phyloP scores from a whole-genome alignment of 1,139 yeast species.

The Kurtzmaniella quercitrusa region DNA sequence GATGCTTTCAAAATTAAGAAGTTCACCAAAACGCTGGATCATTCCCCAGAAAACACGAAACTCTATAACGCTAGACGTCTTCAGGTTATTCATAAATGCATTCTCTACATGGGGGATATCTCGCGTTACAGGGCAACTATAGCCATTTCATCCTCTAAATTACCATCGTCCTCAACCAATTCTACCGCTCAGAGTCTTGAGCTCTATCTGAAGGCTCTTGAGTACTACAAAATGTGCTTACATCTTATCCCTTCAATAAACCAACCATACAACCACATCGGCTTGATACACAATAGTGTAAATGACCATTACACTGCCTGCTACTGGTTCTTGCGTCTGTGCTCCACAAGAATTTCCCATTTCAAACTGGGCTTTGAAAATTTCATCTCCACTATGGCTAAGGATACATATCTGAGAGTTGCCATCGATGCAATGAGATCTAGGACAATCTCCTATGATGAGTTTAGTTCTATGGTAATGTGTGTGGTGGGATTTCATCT shows the following conservation, averaged over 20 bases:
- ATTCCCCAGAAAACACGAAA: no score
- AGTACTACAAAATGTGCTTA: slow-evolving; percentile 49
- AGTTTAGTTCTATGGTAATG: slow-evolving; percentile 21
- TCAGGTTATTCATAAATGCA: slow-evolving; percentile 49
- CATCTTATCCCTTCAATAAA: slow-evolving; percentile 59
- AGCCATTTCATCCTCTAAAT: slow-evolving; percentile 35
- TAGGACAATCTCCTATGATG: background rate
- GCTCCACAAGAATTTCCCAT: slow-evolving; percentile 49
- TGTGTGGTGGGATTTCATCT: slow-evolving; percentile 27
- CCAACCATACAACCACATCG: slow-evolving; percentile 64
- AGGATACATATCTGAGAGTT: slow-evolving; percentile 10
- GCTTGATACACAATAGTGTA: slow-evolving; percentile 45
- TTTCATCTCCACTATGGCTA: slow-evolving; percentile 24
- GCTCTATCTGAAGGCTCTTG: slow-evolving; percentile 31
- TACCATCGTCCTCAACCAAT: slow-evolving; percentile 29
- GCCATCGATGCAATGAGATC: slow-evolving; percentile 8
- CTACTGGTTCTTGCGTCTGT: slow-evolving; percentile 55
- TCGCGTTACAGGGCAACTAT: slow-evolving; percentile 52
- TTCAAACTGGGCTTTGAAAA: slow-evolving; percentile 39
- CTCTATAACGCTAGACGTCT: slow-evolving; percentile 32
- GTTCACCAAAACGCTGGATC: background rate
- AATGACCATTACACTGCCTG: slow-evolving; percentile 32
- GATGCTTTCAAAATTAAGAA: slow-evolving; percentile 18
- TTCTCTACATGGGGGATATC: slow-evolving; percentile 55
- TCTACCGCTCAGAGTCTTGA: slow-evolving; percentile 32